Conservation (phyloP, 176 grass and related monocot species). For the Carex myosuroides region DNA sequence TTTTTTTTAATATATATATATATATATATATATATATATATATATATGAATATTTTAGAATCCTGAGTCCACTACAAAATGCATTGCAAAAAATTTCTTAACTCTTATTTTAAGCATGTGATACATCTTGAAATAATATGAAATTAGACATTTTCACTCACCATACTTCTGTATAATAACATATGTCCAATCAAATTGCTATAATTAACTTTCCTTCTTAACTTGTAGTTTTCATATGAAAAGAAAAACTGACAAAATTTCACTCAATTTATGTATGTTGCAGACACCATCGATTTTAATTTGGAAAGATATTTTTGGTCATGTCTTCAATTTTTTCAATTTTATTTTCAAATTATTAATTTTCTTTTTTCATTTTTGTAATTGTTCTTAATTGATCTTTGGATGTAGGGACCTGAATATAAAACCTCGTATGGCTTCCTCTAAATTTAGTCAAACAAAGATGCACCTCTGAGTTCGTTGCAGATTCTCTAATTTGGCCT, state of each 20-base stretch:
- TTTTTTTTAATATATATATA: neutral
- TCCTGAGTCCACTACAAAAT: neutral
- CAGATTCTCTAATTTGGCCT: conserved; percentile 72
- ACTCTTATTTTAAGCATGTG: neutral
- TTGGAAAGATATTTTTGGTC: neutral
- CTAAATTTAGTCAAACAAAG: neutral
- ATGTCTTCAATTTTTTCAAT: neutral
- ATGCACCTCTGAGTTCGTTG: conserved; percentile 80
- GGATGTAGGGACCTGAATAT: neutral
- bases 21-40: too few relatives aligned
- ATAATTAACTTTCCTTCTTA: neutral
- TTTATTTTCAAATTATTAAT: neutral
- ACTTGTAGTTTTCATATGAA: neutral
- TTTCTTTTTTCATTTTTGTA: neutral
- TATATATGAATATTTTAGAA: neutral
- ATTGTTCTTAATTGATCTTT: neutral
- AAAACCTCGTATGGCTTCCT: neutral
- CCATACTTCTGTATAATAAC: neutral
- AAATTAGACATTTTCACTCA: neutral
- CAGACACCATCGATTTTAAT: neutral
- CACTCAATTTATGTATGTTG: neutral
- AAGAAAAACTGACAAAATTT: neutral
- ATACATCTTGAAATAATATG: neutral
- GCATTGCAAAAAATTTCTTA: neutral
- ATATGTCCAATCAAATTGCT: neutral